phyloP scores from a whole-genome alignment of 805 yeast genomes.

The Wickerhamomyces silvicola region DNA sequence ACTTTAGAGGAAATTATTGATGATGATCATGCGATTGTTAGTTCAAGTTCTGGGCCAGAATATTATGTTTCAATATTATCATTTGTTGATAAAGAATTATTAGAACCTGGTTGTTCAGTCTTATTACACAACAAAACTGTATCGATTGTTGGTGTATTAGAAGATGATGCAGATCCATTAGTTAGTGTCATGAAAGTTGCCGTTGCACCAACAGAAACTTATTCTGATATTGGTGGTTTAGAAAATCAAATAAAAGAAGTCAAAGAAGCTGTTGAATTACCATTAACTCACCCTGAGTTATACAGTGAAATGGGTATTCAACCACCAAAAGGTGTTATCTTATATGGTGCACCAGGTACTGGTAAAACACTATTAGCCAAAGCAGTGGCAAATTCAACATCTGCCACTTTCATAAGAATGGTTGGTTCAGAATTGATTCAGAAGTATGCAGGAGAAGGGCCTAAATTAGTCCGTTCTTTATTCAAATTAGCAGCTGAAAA shows the following conservation, averaged over 20 bases:
- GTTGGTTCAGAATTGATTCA: slow-evolving; percentile 97
- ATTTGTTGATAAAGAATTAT: slow-evolving; percentile 90
- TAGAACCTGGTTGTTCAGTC: slow-evolving; percentile 97
- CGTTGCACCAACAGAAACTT: slow-evolving; percentile 94
- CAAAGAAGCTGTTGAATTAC: slow-evolving; percentile 94
- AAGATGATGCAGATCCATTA: slow-evolving; percentile 97
- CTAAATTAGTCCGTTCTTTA: slow-evolving; percentile 86
- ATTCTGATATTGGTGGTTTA: slow-evolving; percentile 95
- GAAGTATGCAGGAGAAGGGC: slow-evolving; percentile 97
- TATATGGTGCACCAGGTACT: slow-evolving; percentile 97
- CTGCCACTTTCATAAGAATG: slow-evolving; percentile 91
- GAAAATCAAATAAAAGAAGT: slow-evolving; percentile 96
- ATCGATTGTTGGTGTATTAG: slow-evolving; percentile 94
- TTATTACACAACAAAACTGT: slow-evolving; percentile 93
- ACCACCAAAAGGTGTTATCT: slow-evolving; percentile 96
- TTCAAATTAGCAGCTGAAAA: slow-evolving; percentile 95
- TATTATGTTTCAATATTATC: slow-evolving; percentile 93
- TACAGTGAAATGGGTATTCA: slow-evolving; percentile 98
- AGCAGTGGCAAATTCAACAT: slow-evolving; percentile 97
- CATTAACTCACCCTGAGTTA: slow-evolving; percentile 91
- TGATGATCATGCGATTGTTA: slow-evolving; percentile 98
- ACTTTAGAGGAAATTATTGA: slow-evolving; percentile 95
- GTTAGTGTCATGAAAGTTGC: slow-evolving; percentile 96
- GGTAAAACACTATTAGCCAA: slow-evolving; percentile 94
- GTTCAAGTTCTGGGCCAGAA: slow-evolving; percentile 93